Conservation (phyloP, 306 rosid genomes). For the Sphenostylis stenocarpa region DNA sequence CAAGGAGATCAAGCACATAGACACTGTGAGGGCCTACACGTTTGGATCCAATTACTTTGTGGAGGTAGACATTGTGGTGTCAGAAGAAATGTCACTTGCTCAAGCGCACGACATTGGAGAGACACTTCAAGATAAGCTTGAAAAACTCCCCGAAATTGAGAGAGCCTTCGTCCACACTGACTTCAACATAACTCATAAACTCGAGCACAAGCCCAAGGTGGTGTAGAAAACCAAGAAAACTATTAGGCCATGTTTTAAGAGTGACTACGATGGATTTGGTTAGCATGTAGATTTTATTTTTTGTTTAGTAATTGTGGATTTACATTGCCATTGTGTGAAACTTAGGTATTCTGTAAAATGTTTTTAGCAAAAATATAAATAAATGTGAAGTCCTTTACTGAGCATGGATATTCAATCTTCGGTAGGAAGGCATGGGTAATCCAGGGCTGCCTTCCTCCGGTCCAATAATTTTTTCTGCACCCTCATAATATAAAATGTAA, state of each 20-base stretch:
- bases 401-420: not conserved
- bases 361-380: not conserved
- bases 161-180: slow-evolving; percentile 97
- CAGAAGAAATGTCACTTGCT: slow-evolving; percentile 59
- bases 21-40: slow-evolving; percentile 76
- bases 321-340: not conserved
- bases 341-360: not conserved
- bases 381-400: not conserved
- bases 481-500: no score
- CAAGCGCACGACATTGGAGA: slow-evolving; percentile 89
- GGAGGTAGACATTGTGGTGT: slow-evolving; percentile 78
- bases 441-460: no score
- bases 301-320: not conserved
- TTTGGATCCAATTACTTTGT: slow-evolving; percentile 84
- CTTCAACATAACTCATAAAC: slow-evolving; percentile 70
- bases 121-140: slow-evolving; percentile 84
- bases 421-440: not conserved
- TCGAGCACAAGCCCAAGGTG: slow-evolving; percentile 62
- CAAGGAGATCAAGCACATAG: slow-evolving; percentile 70
- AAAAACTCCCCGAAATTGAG: slow-evolving; percentile 73
- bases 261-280: not conserved
- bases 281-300: not conserved
- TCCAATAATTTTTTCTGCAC: no score
- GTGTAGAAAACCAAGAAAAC: not conserved
- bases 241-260: not conserved